Evolutionary conservation across 2,329 filamentous ascomycete species (phyloP).

Genomic region (Verticillium longisporum): DNA sequence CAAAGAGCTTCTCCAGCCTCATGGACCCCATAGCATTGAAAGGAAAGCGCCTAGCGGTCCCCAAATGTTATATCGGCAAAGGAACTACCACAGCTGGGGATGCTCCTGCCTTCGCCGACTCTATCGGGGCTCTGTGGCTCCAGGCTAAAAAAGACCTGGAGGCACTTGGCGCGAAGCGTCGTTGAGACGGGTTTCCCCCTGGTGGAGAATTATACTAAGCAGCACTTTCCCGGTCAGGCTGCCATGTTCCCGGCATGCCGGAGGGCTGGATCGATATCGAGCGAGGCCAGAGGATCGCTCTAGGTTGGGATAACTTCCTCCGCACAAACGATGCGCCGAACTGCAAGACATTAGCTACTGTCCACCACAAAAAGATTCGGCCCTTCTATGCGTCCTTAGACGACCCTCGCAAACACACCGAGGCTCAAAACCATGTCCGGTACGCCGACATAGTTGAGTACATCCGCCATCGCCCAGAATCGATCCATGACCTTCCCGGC

Average conservation of each 20-base stretch:
- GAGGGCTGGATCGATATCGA: slow-evolving; percentile 29
- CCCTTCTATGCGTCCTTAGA: slow-evolving; percentile 7
- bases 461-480: background rate
- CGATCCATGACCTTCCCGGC: slow-evolving; percentile 1
- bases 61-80: slow-evolving; percentile 42
- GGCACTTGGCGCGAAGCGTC: slow-evolving; percentile 30
- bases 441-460: slow-evolving; percentile 6
- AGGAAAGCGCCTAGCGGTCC: slow-evolving; percentile 41
- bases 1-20: slow-evolving; percentile 24
- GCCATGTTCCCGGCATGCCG: slow-evolving; percentile 4
- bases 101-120: background rate
- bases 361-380: slow-evolving; percentile 28
- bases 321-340: slow-evolving; percentile 29
- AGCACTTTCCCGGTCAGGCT: slow-evolving; percentile 1
- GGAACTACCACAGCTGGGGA: slow-evolving; percentile 5
- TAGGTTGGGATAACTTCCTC: slow-evolving; percentile 45
- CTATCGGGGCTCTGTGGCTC: slow-evolving; percentile 19
- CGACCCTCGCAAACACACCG: slow-evolving; percentile 1
- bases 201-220: slow-evolving; percentile 4
- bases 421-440: slow-evolving; percentile 8
- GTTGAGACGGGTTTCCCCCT: slow-evolving; percentile 18
- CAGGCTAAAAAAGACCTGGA: slow-evolving; percentile 27
- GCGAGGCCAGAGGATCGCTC: slow-evolving; percentile 31
- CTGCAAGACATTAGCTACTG: slow-evolving; percentile 26
- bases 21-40: slow-evolving; percentile 21